Evolutionary conservation across 2,329 filamentous ascomycete genomes (phyloP).

Genomic region (Fusarium aywerte): DNA sequence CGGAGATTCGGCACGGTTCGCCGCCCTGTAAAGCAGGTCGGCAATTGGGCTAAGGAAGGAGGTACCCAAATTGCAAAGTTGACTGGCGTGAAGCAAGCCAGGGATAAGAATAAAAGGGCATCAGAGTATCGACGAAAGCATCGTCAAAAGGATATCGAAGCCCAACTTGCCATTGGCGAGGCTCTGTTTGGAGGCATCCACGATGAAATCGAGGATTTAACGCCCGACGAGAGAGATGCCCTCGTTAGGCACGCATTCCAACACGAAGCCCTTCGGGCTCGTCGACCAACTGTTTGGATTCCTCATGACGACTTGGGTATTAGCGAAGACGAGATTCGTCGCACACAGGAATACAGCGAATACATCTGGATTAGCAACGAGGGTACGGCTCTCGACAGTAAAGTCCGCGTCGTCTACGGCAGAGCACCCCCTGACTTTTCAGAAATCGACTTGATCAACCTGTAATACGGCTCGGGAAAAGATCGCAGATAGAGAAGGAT

Average conservation of each 20-base stretch:
- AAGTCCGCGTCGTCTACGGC: slow-evolving; percentile 84
- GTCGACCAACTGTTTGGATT: slow-evolving; percentile 91
- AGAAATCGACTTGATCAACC: slow-evolving; percentile 84
- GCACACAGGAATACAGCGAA: slow-evolving; percentile 80
- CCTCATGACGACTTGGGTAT: slow-evolving; percentile 90
- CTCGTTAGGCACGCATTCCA: slow-evolving; percentile 90
- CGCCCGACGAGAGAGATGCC: slow-evolving; percentile 85
- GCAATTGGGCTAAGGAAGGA: slow-evolving; percentile 55
- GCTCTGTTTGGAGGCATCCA: slow-evolving; percentile 88
- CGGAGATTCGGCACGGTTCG: slow-evolving; percentile 54
- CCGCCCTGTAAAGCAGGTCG: slow-evolving; percentile 59
- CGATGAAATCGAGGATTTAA: slow-evolving; percentile 94
- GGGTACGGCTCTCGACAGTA: slow-evolving; percentile 86
- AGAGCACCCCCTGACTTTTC: slow-evolving; percentile 90
- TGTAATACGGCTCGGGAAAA: slow-evolving; percentile 66
- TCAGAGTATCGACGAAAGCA: slow-evolving; percentile 61
- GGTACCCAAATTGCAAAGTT: slow-evolving; percentile 61
- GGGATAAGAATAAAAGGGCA: slow-evolving; percentile 51
- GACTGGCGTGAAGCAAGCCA: slow-evolving; percentile 46
- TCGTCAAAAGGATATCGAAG: slow-evolving; percentile 72
- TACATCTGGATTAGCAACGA: slow-evolving; percentile 95
- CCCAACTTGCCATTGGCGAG: slow-evolving; percentile 77
- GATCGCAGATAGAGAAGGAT: too few species aligned
- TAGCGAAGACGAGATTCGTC: slow-evolving; percentile 87
- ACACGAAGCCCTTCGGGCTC: slow-evolving; percentile 85